Conservation (phyloP, 2,329 filamentous ascomycete species). For the Dryadomyces quercivorus region DNA sequence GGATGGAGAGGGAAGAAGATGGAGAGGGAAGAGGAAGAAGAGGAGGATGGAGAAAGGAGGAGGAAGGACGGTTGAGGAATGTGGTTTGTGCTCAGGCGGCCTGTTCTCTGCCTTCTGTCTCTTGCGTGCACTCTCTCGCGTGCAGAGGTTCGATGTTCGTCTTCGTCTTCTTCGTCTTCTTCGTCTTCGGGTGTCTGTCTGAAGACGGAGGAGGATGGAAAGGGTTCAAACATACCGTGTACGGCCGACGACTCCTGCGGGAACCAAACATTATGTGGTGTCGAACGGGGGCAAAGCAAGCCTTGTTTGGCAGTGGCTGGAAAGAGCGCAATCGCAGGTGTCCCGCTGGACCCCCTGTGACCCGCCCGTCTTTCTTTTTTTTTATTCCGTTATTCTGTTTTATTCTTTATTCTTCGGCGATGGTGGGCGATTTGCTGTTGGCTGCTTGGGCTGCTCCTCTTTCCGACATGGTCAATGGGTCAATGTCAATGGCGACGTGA, state of each 20-base stretch:
- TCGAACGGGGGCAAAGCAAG: background rate
- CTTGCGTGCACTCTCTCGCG: no score
- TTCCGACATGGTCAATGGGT: background rate
- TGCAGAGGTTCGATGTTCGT: no score
- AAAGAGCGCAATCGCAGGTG: background rate
- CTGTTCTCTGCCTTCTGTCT: background rate
- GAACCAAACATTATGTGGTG: slow-evolving; percentile 30
- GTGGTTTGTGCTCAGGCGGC: background rate
- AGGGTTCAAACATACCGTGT: slow-evolving; percentile 30
- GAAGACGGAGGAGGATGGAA: background rate
- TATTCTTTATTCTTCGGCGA: background rate
- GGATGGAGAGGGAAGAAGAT: no score
- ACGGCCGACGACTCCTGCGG: slow-evolving; percentile 33
- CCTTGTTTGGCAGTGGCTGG: background rate
- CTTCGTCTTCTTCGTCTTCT: background rate
- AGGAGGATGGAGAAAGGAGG: background rate
- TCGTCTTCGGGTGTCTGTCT: background rate
- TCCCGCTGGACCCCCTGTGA: no score
- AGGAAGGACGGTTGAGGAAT: no score
- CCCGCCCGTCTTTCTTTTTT: background rate
- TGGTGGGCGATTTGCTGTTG: background rate
- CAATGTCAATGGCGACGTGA: background rate
- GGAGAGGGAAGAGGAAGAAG: background rate
- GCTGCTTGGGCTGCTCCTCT: background rate
- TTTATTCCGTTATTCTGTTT: background rate